Base-by-base conservation (phyloP, 2,329 filamentous ascomycete species). In the Cladosporium sp. region DNA sequence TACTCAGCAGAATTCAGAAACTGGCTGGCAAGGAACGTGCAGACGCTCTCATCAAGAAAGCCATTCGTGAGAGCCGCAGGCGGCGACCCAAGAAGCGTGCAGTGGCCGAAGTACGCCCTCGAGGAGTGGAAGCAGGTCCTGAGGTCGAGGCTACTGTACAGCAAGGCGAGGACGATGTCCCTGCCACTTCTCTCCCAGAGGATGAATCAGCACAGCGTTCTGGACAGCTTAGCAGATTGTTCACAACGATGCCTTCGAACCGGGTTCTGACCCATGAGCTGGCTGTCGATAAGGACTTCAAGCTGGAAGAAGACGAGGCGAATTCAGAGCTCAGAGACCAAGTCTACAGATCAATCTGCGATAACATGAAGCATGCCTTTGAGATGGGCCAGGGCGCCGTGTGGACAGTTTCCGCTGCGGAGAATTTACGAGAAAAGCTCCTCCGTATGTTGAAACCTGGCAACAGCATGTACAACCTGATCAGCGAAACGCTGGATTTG, bases 1-100 rank as follows among this genome's bases (percentile, higher is more conserved):
- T 92, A 15, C 81, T 92, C 62, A 86, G 88, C 43, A 77, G 85
- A 43, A 91, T 93, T 68, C 88, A 89, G 68, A 85, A 82, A 66
- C 72, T 93, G 39, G 85, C 85, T 2, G 88, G 88, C 0, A 73
- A 80, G 1, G 82, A 87, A 42, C 77, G 80, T 61, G 87, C 86
- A 19, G 85, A 86, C 63, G 79, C 78, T 51, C 69, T 89, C 60
- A 88, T 92, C 51, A 80, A 85, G 51, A 84, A 86, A 45, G 86
- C 87, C 16, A 85, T 92, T 43, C 77, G 78, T 32, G 83, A 89
- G 61, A 84, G 85, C 9, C 78, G 87, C 43, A 83, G 82, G 60
- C 74, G 80, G 4, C 78, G 80, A 57, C 75, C 78, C 15, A 78
- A 77, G 55, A 85, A 83, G 71, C 84, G 83, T 63, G 79, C 82